phyloP scores from a whole-genome alignment of 2,329 filamentous ascomycete species.

The Drechslerella dactyloides region DNA sequence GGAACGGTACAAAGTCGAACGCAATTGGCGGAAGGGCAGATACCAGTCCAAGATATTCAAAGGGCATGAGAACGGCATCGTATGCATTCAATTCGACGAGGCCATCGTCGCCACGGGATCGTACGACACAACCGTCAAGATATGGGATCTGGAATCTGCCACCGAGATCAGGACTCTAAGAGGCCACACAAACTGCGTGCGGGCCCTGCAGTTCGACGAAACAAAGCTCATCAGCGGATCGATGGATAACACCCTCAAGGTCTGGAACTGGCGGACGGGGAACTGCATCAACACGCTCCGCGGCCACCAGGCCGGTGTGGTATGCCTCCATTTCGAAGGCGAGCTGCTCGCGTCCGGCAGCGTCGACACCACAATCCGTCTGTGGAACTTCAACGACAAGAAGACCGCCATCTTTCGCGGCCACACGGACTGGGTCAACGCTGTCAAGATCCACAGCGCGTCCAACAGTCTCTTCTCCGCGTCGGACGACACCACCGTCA shows the following conservation, averaged over 20 bases:
- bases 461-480: constrained; percentile 89
- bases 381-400: constrained; percentile 89
- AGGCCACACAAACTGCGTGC: constrained; percentile 82
- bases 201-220: constrained; percentile 91
- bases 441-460: constrained; percentile 81
- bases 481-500: constrained; percentile 89
- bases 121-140: constrained; percentile 92
- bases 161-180: constrained; percentile 81
- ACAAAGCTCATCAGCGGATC: constrained; percentile 88
- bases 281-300: constrained; percentile 80
- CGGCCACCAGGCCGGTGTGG: constrained; percentile 80
- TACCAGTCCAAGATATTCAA: constrained; percentile 83
- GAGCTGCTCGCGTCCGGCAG: constrained; percentile 87
- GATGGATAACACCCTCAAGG: constrained; percentile 82
- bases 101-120: constrained; percentile 91
- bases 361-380: constrained; percentile 84
- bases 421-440: constrained; percentile 94
- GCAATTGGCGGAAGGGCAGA: constrained; percentile 95
- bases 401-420: constrained; percentile 79
- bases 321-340: constrained; percentile 84
- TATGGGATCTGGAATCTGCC: constrained; percentile 92
- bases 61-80: constrained; percentile 68
- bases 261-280: constrained; percentile 97
- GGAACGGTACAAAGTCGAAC: constrained; percentile 91
- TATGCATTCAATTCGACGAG: constrained; percentile 80